These are phyloP conservation scores for Pisolithus marmoratus DNA, from an alignment of 768 basidiomycete species.

Conservation along the genomic window DNA sequence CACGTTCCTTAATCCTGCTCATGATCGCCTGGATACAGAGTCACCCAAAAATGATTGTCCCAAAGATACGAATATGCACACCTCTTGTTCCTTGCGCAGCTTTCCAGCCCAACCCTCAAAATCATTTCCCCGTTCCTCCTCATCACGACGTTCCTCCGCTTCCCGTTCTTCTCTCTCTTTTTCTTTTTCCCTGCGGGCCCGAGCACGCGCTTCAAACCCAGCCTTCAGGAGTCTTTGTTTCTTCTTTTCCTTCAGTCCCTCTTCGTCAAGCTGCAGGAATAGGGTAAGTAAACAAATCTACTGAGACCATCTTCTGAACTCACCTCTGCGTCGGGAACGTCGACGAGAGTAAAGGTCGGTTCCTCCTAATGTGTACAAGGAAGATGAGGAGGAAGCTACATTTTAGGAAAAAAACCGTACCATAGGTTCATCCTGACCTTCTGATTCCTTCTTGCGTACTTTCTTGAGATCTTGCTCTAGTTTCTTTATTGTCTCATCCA, in stretches of 20 bases:
- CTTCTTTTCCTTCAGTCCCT: conserved; percentile 88
- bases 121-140: conserved; percentile 70
- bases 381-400: not conserved
- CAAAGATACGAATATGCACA: conserved; percentile 25
- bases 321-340: conserved; percentile 85
- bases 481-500: conserved; percentile 83
- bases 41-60: not conserved
- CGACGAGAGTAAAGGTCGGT: conserved; percentile 84
- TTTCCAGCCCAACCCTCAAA: conserved; percentile 68
- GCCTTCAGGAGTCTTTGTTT: conserved; percentile 91
- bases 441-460: conserved; percentile 75
- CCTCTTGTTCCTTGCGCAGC: conserved; percentile 78
- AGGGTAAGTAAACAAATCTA: not conserved
- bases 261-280: conserved; percentile 68
- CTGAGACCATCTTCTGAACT: conserved; percentile 8
- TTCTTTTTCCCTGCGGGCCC: conserved; percentile 82
- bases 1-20: conserved; percentile 78
- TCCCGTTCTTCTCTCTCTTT: conserved; percentile 66
- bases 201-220: conserved; percentile 84
- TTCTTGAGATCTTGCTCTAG: conserved; percentile 75
- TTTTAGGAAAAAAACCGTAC: conserved; percentile 24
- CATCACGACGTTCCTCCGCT: conserved; percentile 57
- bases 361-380: conserved; percentile 50
- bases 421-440: conserved; percentile 57
- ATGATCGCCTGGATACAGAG: conserved; percentile 57